phyloP scores from a whole-genome alignment of 163 green algal genomes.

The Prototheca wickerhamii region DNA sequence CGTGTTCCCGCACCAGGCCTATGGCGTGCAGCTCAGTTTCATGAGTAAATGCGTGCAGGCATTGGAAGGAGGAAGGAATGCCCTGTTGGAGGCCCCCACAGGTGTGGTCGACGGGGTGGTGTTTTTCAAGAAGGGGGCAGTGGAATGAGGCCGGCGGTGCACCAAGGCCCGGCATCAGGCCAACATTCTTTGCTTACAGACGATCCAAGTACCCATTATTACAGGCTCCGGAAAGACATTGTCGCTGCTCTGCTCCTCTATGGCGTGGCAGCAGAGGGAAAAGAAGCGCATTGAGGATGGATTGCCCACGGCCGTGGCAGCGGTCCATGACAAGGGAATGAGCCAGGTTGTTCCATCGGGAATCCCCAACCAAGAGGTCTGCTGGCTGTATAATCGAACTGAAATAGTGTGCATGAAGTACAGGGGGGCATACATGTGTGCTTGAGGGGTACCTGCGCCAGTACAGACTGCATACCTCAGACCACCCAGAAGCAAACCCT shows the following conservation, averaged over 20 bases:
- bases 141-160: not conserved
- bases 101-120: constrained; percentile 33
- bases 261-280: constrained; percentile 72
- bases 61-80: constrained; percentile 58
- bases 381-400: too few species aligned
- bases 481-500: not conserved
- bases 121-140: not conserved
- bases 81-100: constrained; percentile 81
- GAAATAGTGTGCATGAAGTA: too few species aligned
- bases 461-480: not conserved
- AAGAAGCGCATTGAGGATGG: constrained; percentile 28
- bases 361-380: too few species aligned
- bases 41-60: constrained; percentile 53
- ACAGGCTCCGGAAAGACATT: constrained; percentile 82
- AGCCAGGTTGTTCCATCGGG: not conserved
- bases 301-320: not conserved
- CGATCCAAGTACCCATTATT: not conserved
- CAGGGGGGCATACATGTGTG: not conserved
- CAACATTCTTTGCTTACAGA: not conserved
- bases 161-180: not conserved
- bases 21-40: constrained; percentile 73
- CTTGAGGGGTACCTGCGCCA: not conserved
- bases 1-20: constrained; percentile 79
- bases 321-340: not conserved
- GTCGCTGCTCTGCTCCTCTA: constrained; percentile 84